A percentile compares a stretch with the other conserved stretches of the same genome.
Conservation (phyloP, 1,284 basidiomycete species). For the Pseudozyma thailandica region DNA sequence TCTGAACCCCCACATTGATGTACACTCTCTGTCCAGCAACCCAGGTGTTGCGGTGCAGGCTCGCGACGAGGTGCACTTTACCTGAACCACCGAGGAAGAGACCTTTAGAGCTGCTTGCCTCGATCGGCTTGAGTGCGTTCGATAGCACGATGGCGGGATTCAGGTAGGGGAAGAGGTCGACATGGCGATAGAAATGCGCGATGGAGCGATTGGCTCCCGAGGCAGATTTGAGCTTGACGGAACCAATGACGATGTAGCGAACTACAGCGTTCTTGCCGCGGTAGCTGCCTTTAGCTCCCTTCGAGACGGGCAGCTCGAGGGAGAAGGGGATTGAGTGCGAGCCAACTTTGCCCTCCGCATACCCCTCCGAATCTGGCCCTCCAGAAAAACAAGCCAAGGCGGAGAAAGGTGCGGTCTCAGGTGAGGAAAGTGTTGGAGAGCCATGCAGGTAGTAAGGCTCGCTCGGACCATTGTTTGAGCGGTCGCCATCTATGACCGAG, state of each 20-base stretch:
- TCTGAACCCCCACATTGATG: conserved; percentile 78
- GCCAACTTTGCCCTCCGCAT: conserved; percentile 73
- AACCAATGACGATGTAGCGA: conserved; percentile 84
- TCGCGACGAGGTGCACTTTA: conserved; percentile 79
- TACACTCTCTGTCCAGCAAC: conserved; percentile 85
- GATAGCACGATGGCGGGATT: conserved; percentile 77
- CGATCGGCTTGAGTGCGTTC: conserved; percentile 75
- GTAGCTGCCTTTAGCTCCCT: conserved; percentile 79
- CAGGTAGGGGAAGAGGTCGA: conserved; percentile 83
- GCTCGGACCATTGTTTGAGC: conserved; percentile 53
- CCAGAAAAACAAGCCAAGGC: conserved; percentile 71
- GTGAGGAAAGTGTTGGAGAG: conserved; percentile 52
- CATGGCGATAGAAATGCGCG: conserved; percentile 89
- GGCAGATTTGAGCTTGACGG: conserved; percentile 82
- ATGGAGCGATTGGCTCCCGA: conserved; percentile 74
- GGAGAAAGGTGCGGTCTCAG: conserved; percentile 70
- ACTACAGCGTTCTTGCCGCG: conserved; percentile 75
- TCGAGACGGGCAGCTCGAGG: conserved; percentile 78
- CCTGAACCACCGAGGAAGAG: conserved; percentile 75
- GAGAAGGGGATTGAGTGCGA: conserved; percentile 80
- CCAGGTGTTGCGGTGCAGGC: conserved; percentile 81
- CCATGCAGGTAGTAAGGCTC: conserved; percentile 65
- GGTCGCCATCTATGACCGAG: conserved; percentile 71
- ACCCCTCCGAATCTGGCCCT: conserved; percentile 77
- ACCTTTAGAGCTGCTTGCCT: conserved; percentile 74